phyloP scores from a whole-genome alignment of 371 early-diverging fungal genomes.

The Syncephalastrum contaminatum region DNA sequence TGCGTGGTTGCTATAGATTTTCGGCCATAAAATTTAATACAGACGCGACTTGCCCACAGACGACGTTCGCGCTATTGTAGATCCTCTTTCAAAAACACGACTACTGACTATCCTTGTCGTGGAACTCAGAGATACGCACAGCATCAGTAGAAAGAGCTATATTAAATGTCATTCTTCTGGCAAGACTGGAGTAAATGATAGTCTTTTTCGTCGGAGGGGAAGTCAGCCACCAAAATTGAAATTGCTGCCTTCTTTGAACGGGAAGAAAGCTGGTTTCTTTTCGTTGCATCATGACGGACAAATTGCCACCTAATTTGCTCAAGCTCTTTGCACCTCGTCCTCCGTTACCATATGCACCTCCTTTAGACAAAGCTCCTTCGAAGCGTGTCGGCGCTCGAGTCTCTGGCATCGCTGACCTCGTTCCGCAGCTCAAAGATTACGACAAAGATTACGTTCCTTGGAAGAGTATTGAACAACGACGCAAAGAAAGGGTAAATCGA shows the following conservation, averaged over 20 bases:
- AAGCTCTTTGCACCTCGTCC: constrained; percentile 94
- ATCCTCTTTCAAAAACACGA: too few species aligned
- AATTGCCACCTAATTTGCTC: constrained; percentile 82
- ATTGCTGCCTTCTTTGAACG: constrained; percentile 1
- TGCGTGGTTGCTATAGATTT: too few species aligned
- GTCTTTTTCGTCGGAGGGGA: constrained; percentile 4
- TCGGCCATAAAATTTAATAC: too few species aligned
- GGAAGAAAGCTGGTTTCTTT: constrained; percentile 1
- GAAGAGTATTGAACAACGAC: constrained; percentile 67
- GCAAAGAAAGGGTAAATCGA: constrained; percentile 64
- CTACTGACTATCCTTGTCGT: too few species aligned
- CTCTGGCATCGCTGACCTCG: constrained; percentile 65
- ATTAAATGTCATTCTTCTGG: too few species aligned
- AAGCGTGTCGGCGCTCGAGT: constrained; percentile 62
- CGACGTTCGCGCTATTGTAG: too few species aligned
- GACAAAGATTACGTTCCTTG: constrained; percentile 78
- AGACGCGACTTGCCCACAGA: too few species aligned
- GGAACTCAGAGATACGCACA: too few species aligned
- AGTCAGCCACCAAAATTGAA: background rate
- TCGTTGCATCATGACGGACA: constrained; percentile 65
- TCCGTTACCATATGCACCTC: constrained; percentile 67
- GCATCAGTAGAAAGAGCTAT: too few species aligned
- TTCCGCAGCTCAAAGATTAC: constrained; percentile 59
- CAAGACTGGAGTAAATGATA: too few species aligned
- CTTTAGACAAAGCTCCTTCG: constrained; percentile 75